Evolutionary conservation across 140 eudicot species (phyloP).

Genomic region (Flaveria floridana): DNA sequence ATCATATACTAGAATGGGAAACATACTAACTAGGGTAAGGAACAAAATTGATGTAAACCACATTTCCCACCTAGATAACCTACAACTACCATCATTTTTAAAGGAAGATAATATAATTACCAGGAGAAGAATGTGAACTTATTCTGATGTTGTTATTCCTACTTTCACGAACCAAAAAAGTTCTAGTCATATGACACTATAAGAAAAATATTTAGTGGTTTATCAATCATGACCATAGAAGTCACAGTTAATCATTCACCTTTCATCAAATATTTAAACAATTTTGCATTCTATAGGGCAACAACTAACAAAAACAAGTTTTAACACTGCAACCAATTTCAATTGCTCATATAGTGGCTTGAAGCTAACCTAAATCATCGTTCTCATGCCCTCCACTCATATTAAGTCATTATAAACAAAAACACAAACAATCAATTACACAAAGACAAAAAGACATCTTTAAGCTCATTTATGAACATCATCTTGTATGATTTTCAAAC

Average conservation of each 20-base stretch:
- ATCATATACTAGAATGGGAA: slow-evolving; percentile 14
- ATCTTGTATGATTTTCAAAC: background rate
- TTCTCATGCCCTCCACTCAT: slow-evolving; percentile 37
- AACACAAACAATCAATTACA: slow-evolving; percentile 10
- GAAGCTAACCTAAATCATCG: slow-evolving; percentile 66
- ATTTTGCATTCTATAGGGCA: too few species aligned
- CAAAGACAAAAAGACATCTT: too few species aligned
- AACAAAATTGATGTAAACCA: background rate
- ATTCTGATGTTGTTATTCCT: slow-evolving; percentile 1
- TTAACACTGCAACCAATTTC: slow-evolving; percentile 62
- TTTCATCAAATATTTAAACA: slow-evolving; percentile 5
- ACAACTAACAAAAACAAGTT: background rate
- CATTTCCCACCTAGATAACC: background rate
- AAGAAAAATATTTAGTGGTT: background rate
- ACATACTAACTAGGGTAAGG: background rate
- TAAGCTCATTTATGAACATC: background rate
- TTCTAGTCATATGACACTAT: background rate
- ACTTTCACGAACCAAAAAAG: background rate
- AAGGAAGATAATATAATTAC: background rate
- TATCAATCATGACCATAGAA: slow-evolving; percentile 23
- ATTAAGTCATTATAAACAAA: slow-evolving; percentile 10
- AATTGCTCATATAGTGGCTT: slow-evolving; percentile 72
- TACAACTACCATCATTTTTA: background rate
- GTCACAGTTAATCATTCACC: background rate
- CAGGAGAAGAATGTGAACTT: background rate